Base-by-base conservation (phyloP, 768 basidiomycete genomes). In the Amanita fuliginea region DNA sequence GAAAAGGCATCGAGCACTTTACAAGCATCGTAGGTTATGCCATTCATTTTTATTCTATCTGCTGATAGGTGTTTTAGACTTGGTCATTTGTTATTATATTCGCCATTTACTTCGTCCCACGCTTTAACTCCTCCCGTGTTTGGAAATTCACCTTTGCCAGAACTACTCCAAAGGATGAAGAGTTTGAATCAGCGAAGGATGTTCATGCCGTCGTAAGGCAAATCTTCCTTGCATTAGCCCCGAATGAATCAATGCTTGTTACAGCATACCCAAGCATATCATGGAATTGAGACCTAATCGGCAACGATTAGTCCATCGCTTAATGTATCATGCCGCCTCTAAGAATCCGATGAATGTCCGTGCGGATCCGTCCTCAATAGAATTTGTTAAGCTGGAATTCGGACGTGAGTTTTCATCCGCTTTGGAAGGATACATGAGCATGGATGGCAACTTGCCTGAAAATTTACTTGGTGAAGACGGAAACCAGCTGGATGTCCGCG, bases 31-130 rank as follows among this genome's bases (percentile, higher is more conserved):
- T 50, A 50, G 43, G 49, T 35, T 9, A 26, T 50, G 4, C 11
- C 16, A 34, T 22, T 13, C 13, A 50, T 19, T 16, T 3, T 32
- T 4, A 10, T 21, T 6, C 0, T 14, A 10, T 22, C 32, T 7
- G 1, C 24, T 50, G 13, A 42, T 57, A 49, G 51, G 28, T 42
- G 51, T 19, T 18, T 39, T 46, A 86, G 83, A 28, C 59, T 78
- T 32, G 84, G 84, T 0, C 81, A 86, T 57, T 47, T 83, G 11
- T 64, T 86, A n/a, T 61, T 81, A 46, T 64, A 66, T 10, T 63
- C 71, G 2, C 50, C 60, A 6, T 47, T 59, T 30, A 63, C 62
- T 34, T 62, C 66, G 45, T 66, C 61, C 32, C 54, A 61, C 6
- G 67, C 62, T 11, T 66, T 83, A 21, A 57, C 62, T 18, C 74